A percentile compares a stretch with the other conserved stretches of the same genome.
Conservation (phyloP, 2,329 filamentous ascomycete species). For the Amphichorda felina region DNA sequence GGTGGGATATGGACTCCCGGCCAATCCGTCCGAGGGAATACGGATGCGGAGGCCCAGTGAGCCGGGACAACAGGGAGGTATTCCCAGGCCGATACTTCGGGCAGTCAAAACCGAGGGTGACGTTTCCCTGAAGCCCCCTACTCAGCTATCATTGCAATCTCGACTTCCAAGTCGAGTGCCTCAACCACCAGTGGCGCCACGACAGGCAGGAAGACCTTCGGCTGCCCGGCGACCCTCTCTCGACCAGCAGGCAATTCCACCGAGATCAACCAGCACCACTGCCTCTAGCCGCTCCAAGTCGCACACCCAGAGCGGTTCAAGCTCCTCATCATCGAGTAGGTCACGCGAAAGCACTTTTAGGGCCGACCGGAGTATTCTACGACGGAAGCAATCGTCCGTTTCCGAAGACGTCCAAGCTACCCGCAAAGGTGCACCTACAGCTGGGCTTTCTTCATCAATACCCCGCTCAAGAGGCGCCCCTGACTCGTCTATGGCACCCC, state of each 20-base stretch:
- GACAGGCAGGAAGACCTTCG: constrained; percentile 1
- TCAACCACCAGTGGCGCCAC: constrained; percentile 7
- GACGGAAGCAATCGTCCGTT: constrained; percentile 36
- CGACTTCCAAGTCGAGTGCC: constrained; percentile 10
- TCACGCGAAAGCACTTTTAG: constrained; percentile 18
- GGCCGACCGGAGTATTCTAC: constrained; percentile 28
- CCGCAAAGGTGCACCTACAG: constrained; percentile 23
- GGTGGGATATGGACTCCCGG: constrained; percentile 25
- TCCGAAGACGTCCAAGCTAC: constrained; percentile 22
- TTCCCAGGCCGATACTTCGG: constrained; percentile 12
- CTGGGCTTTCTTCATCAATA: constrained; percentile 29
- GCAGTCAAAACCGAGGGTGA: constrained; percentile 10
- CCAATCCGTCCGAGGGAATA: constrained; percentile 24
- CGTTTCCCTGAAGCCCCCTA: constrained; percentile 3
- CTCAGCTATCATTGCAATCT: constrained; percentile 6
- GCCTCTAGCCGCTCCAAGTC: constrained; percentile 17
- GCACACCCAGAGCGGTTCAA: constrained; percentile 18
- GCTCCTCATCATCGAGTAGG: constrained; percentile 19
- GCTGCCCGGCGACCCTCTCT: constrained; percentile 11
- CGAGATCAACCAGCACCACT: constrained; percentile 22
- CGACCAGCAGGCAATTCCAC: constrained; percentile 29
- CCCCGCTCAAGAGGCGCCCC: constrained; percentile 22
- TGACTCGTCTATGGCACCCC: constrained; percentile 20
- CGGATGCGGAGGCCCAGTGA: constrained; percentile 15
- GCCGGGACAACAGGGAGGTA: constrained; percentile 5